A percentile compares a stretch with the other conserved stretches of the same genome.
These are phyloP conservation scores for peach (Prunus persica) DNA, from an alignment of 306 rosid species.

Conservation along the genomic window Prunus_persica_NCBIv2 NC_034015.1:20476001-20476500, in stretches of 20 bases:
- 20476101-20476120: constrained; percentile 72
- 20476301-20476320: constrained; percentile 5
- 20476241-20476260: constrained; percentile 81
- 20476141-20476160: background rate
- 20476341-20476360: background rate
- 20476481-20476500: constrained; percentile 1
- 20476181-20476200: constrained; percentile 5
- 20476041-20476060: constrained; percentile 92
- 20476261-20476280: constrained; percentile 95
- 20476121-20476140: constrained; percentile 7
- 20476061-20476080: constrained; percentile 74
- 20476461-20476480: background rate
- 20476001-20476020: background rate
- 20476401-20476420: background rate
- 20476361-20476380: no score
- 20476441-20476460: background rate
- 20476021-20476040: constrained; percentile 45
- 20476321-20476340: background rate
- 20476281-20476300: constrained; percentile 95
- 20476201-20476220: constrained; percentile 96
- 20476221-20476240: constrained; percentile 94
- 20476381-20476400: background rate
- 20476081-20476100: constrained; percentile 90
- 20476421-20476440: background rate
- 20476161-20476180: background rate